These are phyloP conservation scores for Citrus unshiu DNA, from an alignment of 345 rosid genomes.

Conservation along the genomic window DNA sequence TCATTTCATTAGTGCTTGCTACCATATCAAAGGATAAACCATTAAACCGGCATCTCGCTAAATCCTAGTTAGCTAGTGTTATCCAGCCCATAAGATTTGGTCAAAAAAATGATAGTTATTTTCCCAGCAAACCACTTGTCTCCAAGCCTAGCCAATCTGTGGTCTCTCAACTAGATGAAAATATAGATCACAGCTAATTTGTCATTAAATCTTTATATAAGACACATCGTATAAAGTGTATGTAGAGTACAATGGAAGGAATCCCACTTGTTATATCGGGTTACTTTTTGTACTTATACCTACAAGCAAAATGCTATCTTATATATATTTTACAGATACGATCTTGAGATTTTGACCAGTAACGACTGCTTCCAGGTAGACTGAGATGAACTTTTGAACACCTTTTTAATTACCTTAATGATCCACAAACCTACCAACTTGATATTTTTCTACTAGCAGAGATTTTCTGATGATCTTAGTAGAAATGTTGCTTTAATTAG, in stretches of 20 bases:
- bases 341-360: background rate
- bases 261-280: background rate
- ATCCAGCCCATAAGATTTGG: too few relatives aligned
- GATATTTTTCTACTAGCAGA: background rate
- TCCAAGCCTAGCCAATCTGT: too few relatives aligned
- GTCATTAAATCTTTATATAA: too few relatives aligned
- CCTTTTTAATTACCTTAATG: background rate
- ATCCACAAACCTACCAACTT: background rate
- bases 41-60: too few relatives aligned
- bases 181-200: too few relatives aligned
- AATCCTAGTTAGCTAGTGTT: too few relatives aligned
- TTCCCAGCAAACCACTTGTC: too few relatives aligned
- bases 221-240: too few relatives aligned
- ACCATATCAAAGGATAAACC: too few relatives aligned
- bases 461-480: background rate
- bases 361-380: background rate
- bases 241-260: background rate
- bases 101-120: too few relatives aligned
- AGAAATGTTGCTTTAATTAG: background rate
- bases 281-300: background rate
- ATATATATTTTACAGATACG: background rate
- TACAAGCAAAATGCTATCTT: background rate
- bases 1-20: too few relatives aligned
- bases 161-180: too few relatives aligned
- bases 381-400: background rate